These are phyloP conservation scores for Lagenaria siceraria DNA, from an alignment of 306 rosid genomes.

Conservation along the genomic window DNA sequence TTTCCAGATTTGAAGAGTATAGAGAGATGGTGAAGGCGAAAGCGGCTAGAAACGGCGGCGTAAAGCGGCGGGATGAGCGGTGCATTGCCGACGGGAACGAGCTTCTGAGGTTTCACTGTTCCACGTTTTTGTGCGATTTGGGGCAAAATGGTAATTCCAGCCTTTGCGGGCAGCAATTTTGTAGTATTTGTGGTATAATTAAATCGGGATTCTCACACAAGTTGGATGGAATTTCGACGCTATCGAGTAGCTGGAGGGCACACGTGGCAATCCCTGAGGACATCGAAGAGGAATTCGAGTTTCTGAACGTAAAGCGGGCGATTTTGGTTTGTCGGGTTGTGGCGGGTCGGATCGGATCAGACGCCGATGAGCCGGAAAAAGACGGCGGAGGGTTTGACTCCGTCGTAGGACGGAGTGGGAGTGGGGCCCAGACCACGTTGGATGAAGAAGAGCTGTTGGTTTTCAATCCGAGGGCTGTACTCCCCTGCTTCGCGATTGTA, in stretches of 20 bases:
- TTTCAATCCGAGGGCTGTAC: slow-evolving; percentile 91
- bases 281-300: slow-evolving; percentile 61
- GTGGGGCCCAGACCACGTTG: slow-evolving; percentile 39
- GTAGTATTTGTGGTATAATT: slow-evolving; percentile 70
- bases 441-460: slow-evolving; percentile 89
- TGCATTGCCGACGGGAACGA: slow-evolving; percentile 94
- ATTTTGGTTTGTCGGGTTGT: slow-evolving; percentile 79
- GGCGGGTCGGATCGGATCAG: slow-evolving; percentile 81
- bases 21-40: slow-evolving; percentile 61
- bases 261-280: slow-evolving; percentile 80
- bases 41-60: slow-evolving; percentile 35
- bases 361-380: slow-evolving; percentile 43
- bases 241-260: slow-evolving; percentile 75
- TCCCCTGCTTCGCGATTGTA: slow-evolving; percentile 95
- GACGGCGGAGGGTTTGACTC: slow-evolving; percentile 66
- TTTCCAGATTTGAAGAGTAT: slow-evolving; percentile 72
- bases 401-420: slow-evolving; percentile 42
- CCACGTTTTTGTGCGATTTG: slow-evolving; percentile 67
- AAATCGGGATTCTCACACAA: slow-evolving; percentile 82
- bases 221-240: slow-evolving; percentile 82
- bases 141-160: slow-evolving; percentile 60
- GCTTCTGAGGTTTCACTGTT: slow-evolving; percentile 82
- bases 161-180: slow-evolving; percentile 62
- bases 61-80: slow-evolving; percentile 50
- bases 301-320: slow-evolving; percentile 87